Evolutionary conservation across 352 stramenopile species (phyloP), one percentile per base, ranked within the genome.

Genomic region (Pythium aristosporum): DNA sequence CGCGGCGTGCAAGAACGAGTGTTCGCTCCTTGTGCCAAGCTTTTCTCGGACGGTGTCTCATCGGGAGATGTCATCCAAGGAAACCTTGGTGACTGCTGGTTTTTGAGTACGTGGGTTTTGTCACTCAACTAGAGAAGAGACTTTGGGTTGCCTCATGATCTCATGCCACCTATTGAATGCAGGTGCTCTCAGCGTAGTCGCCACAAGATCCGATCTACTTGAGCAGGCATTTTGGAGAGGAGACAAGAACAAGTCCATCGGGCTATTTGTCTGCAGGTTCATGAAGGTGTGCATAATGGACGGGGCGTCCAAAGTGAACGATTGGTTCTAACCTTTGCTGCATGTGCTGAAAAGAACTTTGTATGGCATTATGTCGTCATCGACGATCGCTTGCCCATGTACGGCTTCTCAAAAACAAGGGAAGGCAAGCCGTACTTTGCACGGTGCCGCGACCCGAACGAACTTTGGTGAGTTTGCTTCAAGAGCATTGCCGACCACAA

Each of bases 331-430:
- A 21, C 9, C 10, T 9, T 41, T 18, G 42, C 28, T 6, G 42
- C 46, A 16, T 42, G 8, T 15, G 39, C 10, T 18, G 20, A 11
- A 39, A 42, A 94, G 86, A 94, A 98, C 60, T 96, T 89, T 61
- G 78, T 85, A 0, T 96, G 90, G 87, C 78, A 93, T 54, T 98
- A 96, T 64, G 91, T 98, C n/a, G 80, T 98, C 21, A 88, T 98
- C 25, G 91, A 98, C 54, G 91, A 98, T 49, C 75, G 79, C 4
- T 53, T 96, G 2, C 91, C 91, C 25, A 82, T 97, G 2, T 96
- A 92, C 55, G 85, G 84, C 3, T 96, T 90, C 58, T 83, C 74
- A 0, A 92, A 93, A 49, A 85, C 69, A n/a, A 90, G 82, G 52
- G 61, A 72, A n/a, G 86, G 86, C 1, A 93, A 94, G 47, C 86